Conservation (phyloP, 768 basidiomycete genomes). For the Tylopilus subfusipes region DNA sequence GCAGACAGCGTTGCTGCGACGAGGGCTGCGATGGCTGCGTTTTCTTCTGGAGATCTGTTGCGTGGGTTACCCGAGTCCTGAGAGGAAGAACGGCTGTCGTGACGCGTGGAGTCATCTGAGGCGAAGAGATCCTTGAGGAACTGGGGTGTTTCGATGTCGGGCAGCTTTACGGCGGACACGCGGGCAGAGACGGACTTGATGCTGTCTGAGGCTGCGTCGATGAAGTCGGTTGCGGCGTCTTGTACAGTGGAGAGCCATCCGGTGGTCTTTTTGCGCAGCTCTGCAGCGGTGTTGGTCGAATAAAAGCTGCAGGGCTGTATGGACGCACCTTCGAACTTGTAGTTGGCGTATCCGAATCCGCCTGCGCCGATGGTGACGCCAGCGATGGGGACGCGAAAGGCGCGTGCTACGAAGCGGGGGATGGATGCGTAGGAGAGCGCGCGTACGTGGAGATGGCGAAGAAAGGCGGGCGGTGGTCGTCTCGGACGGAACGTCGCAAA, state of each 20-base stretch:
- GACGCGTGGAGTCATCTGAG: slow-evolving; percentile 29
- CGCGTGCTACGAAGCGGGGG: slow-evolving; percentile 82
- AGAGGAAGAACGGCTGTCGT: slow-evolving; percentile 31
- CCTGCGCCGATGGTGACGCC: slow-evolving; percentile 89
- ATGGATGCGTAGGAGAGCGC: slow-evolving; percentile 84
- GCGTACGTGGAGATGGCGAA: slow-evolving; percentile 70
- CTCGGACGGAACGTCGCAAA: slow-evolving; percentile 18
- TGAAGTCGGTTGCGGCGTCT: slow-evolving; percentile 56
- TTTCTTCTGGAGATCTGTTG: slow-evolving; percentile 49
- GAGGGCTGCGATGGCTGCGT: slow-evolving; percentile 66
- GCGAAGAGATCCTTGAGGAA: slow-evolving; percentile 67
- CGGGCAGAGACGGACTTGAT: slow-evolving; percentile 57
- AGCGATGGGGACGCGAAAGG: slow-evolving; percentile 85
- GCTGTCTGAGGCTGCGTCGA: slow-evolving; percentile 70
- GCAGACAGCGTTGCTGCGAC: slow-evolving; percentile 77
- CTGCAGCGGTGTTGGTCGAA: slow-evolving; percentile 35
- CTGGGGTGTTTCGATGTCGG: slow-evolving; percentile 55
- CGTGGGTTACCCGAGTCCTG: slow-evolving; percentile 35
- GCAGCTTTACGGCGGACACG: slow-evolving; percentile 57
- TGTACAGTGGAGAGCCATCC: slow-evolving; percentile 65
- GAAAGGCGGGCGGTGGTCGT: slow-evolving; percentile 33
- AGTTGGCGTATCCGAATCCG: slow-evolving; percentile 90
- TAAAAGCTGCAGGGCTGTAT: background rate
- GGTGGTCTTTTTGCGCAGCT: slow-evolving; percentile 64
- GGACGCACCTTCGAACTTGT: slow-evolving; percentile 86